Percentiles rank a stretch among this genome's conserved stretches.
Conservation (phyloP, 345 rosid species). For the Syzygium aqueum region DNA sequence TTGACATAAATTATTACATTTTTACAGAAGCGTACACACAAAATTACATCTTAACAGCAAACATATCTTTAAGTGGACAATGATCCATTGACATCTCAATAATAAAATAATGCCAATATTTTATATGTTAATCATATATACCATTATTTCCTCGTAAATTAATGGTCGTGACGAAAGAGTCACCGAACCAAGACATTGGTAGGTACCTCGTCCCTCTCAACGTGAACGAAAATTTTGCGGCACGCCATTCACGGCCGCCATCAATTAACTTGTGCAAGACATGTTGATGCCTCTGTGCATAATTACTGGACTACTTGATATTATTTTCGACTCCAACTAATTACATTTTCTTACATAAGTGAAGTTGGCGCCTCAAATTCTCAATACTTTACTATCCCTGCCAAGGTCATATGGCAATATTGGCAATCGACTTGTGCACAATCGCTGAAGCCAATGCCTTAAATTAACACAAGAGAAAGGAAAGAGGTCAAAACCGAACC, state of each 20-base stretch:
- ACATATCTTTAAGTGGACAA: not conserved
- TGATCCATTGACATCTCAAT: not conserved
- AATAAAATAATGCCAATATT: not conserved
- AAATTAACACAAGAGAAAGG: not conserved
- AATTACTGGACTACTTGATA: not conserved
- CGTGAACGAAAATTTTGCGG: not conserved
- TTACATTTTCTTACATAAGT: not conserved
- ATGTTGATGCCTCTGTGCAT: not conserved
- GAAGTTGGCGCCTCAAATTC: not conserved
- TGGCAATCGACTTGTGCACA: not conserved
- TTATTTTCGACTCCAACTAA: not conserved
- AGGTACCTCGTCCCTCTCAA: not conserved
- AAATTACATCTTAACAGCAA: not conserved
- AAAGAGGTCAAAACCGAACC: not conserved
- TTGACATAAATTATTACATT: not conserved
- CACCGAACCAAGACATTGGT: not conserved
- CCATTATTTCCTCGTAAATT: not conserved
- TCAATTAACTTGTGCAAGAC: not conserved
- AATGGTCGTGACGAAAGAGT: not conserved
- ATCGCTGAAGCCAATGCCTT: not conserved
- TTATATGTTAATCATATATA: not conserved
- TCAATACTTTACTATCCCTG: not conserved
- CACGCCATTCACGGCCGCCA: not conserved
- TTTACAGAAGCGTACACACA: not conserved
- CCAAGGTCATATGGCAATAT: not conserved